A percentile compares a stretch with the other conserved stretches of the same genome.
Conservation (phyloP, 768 basidiomycete species). For the Pulveroboletus frians region DNA sequence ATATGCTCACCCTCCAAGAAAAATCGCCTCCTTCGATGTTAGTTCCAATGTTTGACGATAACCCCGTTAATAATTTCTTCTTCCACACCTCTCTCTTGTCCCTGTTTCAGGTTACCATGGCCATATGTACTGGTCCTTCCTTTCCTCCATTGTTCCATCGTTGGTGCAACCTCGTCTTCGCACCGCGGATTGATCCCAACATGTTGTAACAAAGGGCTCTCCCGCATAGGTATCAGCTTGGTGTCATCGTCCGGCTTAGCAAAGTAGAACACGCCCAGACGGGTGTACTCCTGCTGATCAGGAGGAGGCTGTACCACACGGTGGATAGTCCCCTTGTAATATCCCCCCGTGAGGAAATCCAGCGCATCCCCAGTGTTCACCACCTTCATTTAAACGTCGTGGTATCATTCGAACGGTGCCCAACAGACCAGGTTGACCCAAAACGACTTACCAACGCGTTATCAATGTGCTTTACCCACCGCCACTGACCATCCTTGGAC, state of each 20-base stretch:
- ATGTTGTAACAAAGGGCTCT: conserved; percentile 46
- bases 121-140: conserved; percentile 51
- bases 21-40: not conserved
- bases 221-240: conserved; percentile 39
- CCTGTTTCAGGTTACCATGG: conserved; percentile 37
- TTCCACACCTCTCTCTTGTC: conserved; percentile 41
- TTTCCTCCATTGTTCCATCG: conserved; percentile 49
- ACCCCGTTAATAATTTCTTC: conserved; percentile 55
- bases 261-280: conserved; percentile 60
- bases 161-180: conserved; percentile 41
- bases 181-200: conserved; percentile 37
- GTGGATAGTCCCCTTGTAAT: conserved; percentile 55
- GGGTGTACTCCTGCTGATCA: conserved; percentile 47
- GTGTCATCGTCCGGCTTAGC: conserved; percentile 46
- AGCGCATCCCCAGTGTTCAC: conserved; percentile 58
- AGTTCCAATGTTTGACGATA: conserved; percentile 55
- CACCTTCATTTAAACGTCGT: conserved; percentile 33
- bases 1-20: too few species aligned
- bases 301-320: conserved; percentile 55
- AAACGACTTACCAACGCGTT: conserved; percentile 44
- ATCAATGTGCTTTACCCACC: conserved; percentile 53
- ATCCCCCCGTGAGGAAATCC: conserved; percentile 58
- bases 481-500: conserved; percentile 47
- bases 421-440: not conserved
- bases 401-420: not conserved